Evolutionary conservation across 2,329 filamentous ascomycete genomes (phyloP), one percentile per base, ranked within the genome.

Genomic region (Arthrobotrys musiformis): DNA sequence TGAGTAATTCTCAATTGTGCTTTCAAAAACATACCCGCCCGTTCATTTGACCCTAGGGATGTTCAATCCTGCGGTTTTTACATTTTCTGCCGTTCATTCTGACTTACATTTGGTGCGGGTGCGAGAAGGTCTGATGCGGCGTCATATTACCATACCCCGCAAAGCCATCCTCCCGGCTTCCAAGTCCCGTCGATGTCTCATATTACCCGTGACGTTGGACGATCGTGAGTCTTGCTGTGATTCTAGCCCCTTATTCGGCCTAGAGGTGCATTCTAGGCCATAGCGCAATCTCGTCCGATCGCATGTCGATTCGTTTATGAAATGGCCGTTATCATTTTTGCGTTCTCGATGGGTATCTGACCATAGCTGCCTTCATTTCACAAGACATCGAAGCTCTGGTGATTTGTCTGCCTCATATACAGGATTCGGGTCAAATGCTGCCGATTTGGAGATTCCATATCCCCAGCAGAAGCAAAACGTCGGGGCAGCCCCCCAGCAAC

Each of bases 301-400:
- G n/a, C n/a, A n/a, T n/a, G 37, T 0, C 24, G 19, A 64, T 64
- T 13, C 26, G 3, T 64, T n/a, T 46, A 6, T 35, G 13, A 24
- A 24, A 17, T 40, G 26, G 0, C 37, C 17, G 13, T 48, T 58
- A 30, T 15, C 60, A 15, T 3, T 11, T 19, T 48, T 58, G 63
- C 60, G 22, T 3, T 11, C 28, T 48, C 46, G 63, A 70, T 22
- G 44, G 19, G 30, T 67, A 61, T 61, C 73, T 77, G 35, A 77
- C 73, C 26, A 37, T 8, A 48, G 26, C n/a, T 50, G 44, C 28
- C 30, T 77, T 40, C 52, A 64, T 46, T 4, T 64, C 63, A 70
- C 61, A 70, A 77, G 73, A 70, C 73, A 70, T 58, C 73, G 73
- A 40, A 70, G 62, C 52, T 77, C 73, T 61, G 73, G 73, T 62